Conservation (phyloP, 805 yeast genomes). For the Schizosaccharomyces octosporus region DNA sequence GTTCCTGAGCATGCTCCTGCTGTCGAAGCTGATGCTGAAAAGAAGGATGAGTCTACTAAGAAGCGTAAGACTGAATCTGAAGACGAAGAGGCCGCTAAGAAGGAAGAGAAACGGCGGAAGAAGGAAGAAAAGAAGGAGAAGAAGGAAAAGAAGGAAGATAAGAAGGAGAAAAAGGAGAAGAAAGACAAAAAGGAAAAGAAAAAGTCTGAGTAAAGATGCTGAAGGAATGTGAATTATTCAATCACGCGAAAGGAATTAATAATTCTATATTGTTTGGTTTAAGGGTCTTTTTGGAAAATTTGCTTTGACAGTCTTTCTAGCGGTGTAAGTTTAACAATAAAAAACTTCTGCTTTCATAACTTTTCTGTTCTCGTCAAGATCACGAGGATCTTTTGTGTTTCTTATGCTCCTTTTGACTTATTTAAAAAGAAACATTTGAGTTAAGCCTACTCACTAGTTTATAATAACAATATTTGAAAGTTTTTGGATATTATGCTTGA, state of each 20-base stretch:
- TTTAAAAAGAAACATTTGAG: too few species aligned
- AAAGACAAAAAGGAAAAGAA: conserved; percentile 9
- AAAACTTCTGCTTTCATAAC: too few species aligned
- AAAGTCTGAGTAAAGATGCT: background rate
- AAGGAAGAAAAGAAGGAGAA: conserved; percentile 33
- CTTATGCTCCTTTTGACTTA: too few species aligned
- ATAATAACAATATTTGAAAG: too few species aligned
- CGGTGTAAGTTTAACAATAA: too few species aligned
- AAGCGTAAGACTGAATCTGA: conserved; percentile 10
- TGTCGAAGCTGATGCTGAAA: conserved; percentile 6
- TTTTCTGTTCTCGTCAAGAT: too few species aligned
- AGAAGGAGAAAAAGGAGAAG: conserved; percentile 28
- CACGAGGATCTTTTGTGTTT: too few species aligned
- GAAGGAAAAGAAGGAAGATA: conserved; percentile 27
- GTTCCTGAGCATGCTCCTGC: conserved; percentile 13
- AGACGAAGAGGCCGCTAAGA: conserved; percentile 13
- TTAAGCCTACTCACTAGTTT: too few species aligned
- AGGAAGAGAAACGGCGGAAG: conserved; percentile 36
- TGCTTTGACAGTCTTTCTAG: too few species aligned
- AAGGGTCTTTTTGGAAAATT: background rate
- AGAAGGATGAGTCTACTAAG: conserved; percentile 6
- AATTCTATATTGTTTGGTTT: background rate
- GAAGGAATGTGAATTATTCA: background rate
- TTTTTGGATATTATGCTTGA: background rate
- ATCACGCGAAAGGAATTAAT: background rate